These are phyloP conservation scores for Cyberlindnera misumaiensis DNA, from an alignment of 805 yeast genomes.

Conservation along the genomic window DNA sequence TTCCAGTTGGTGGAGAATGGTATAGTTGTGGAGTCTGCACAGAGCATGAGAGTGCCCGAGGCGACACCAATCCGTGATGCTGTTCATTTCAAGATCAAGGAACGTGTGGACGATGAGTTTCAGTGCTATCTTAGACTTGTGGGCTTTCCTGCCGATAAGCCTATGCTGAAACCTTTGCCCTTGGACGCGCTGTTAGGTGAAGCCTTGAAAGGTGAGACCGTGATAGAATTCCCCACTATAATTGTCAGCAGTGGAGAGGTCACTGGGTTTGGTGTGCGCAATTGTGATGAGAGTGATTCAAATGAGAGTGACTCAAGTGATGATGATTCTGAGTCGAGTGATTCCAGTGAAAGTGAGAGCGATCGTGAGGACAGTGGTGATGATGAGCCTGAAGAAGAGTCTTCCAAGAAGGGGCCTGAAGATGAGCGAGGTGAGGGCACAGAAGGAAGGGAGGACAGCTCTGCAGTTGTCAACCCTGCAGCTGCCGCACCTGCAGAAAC, in stretches of 20 bases:
- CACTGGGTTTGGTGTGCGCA: conserved; percentile 22
- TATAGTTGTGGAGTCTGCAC: conserved; percentile 26
- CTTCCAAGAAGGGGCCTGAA: conserved; percentile 8
- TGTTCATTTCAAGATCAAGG: conserved; percentile 24
- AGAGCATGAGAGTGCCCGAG: conserved; percentile 31
- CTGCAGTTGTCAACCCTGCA: no score
- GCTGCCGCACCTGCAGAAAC: no score
- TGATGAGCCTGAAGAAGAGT: conserved; percentile 10
- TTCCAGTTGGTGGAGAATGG: conserved; percentile 43
- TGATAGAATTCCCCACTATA: conserved; percentile 76
- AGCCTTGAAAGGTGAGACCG: conserved; percentile 46
- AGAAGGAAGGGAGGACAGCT: not conserved
- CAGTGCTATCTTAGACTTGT: conserved; percentile 26
- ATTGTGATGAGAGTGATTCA: conserved; percentile 17
- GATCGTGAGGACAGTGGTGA: conserved; percentile 10
- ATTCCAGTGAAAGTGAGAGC: conserved; percentile 10
- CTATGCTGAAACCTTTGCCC: conserved; percentile 33
- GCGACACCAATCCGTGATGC: conserved; percentile 23
- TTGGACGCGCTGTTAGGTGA: conserved; percentile 35
- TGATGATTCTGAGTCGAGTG: conserved; percentile 8
- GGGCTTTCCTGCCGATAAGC: conserved; percentile 25
- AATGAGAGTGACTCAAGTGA: conserved; percentile 3
- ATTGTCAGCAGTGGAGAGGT: conserved; percentile 31
- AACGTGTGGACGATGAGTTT: conserved; percentile 6
- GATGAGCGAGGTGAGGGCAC: not conserved